Evolutionary conservation across 768 basidiomycete species (phyloP).

Genomic region (Trametes maxima): DNA sequence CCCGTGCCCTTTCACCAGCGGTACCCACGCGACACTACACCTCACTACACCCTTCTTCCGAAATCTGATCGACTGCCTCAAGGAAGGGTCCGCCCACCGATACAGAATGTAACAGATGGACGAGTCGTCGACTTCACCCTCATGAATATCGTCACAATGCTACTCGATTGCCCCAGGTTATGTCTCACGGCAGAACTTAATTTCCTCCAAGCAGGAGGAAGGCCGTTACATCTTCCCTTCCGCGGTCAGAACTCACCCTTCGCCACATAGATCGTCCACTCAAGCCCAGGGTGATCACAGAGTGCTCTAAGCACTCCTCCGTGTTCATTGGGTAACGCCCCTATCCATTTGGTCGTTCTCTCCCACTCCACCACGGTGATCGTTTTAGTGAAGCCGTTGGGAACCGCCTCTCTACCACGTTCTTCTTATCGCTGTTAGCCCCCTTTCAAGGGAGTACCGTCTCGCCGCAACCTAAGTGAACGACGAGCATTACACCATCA

Average conservation of each 20-base stretch:
- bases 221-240: not conserved
- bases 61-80: constrained; percentile 3
- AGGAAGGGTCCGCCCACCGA: constrained; percentile 10
- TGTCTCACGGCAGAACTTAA: constrained; percentile 35
- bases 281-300: constrained; percentile 33
- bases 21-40: too few species aligned
- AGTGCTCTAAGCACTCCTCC: constrained; percentile 35
- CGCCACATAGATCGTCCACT: constrained; percentile 31
- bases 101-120: not conserved
- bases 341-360: constrained; percentile 35
- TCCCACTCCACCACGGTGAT: constrained; percentile 33
- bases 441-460: constrained; percentile 29
- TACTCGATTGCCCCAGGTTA: constrained; percentile 26
- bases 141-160: constrained; percentile 30
- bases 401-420: constrained; percentile 33
- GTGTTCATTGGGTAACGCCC: constrained; percentile 33
- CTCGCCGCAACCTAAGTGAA: constrained; percentile 17
- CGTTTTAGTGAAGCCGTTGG: constrained; percentile 40
- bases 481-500: constrained; percentile 9
- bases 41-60: too few species aligned
- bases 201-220: constrained; percentile 21
- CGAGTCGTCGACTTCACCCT: constrained; percentile 11
- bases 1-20: not conserved
- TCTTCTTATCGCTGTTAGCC: constrained; percentile 37
- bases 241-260: not conserved